A percentile compares a stretch with the other conserved stretches of the same genome.
These are phyloP conservation scores for Ophiostoma quercus DNA, from an alignment of 2,329 filamentous ascomycete genomes.

Conservation along the genomic window DNA sequence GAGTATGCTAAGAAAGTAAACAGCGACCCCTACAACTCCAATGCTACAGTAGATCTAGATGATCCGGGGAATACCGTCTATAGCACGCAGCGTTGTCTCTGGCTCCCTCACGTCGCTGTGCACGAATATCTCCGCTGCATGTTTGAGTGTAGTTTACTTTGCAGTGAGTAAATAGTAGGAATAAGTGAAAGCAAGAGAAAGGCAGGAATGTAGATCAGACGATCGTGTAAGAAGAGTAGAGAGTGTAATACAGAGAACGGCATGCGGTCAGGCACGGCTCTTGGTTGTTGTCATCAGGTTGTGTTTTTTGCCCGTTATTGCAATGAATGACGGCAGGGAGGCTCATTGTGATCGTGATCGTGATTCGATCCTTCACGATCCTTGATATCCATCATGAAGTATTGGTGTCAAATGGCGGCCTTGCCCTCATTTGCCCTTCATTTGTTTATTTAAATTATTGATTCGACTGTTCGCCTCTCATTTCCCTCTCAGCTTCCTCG, in stretches of 20 bases:
- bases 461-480: background rate
- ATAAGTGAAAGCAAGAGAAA: background rate
- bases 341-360: background rate
- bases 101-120: background rate
- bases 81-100: background rate
- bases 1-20: background rate
- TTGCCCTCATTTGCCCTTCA: no score
- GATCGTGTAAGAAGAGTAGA: background rate
- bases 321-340: background rate
- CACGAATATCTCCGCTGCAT: conserved; percentile 1
- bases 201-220: background rate
- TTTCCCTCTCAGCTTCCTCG: background rate
- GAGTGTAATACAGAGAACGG: background rate
- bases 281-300: background rate
- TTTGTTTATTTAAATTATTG: no score
- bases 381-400: background rate
- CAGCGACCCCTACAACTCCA: background rate
- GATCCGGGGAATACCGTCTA: background rate
- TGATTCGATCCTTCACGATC: no score
- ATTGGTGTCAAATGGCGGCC: background rate
- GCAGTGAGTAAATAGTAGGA: background rate
- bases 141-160: background rate
- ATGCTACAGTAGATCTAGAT: conserved; percentile 1
- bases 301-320: background rate
- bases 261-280: background rate